These are phyloP conservation scores for Aechmea fasciata DNA, from an alignment of 176 grass and related monocot genomes.

Conservation along the genomic window DNA sequence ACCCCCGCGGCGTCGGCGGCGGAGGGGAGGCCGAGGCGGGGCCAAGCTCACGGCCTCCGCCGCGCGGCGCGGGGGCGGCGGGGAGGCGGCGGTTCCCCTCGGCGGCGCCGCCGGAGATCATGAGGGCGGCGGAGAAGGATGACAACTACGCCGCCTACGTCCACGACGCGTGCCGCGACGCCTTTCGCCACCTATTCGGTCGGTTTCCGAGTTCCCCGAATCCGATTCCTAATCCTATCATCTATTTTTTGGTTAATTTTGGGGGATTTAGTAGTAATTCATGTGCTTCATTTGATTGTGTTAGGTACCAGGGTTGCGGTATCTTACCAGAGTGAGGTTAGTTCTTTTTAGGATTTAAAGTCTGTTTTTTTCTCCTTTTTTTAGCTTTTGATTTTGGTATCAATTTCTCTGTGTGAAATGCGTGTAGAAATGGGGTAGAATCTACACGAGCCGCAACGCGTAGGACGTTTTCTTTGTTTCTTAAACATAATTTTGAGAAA, in stretches of 20 bases:
- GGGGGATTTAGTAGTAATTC: not conserved
- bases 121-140: slow-evolving; percentile 96
- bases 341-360: not conserved
- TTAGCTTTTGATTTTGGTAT: not conserved
- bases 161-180: slow-evolving; percentile 93
- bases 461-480: too few relatives aligned
- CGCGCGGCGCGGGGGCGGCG: not conserved
- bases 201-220: not conserved
- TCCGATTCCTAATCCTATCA: not conserved
- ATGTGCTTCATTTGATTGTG: slow-evolving; percentile 20
- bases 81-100: slow-evolving; percentile 35
- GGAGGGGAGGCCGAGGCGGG: slow-evolving; percentile 36
- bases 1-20: slow-evolving; percentile 21
- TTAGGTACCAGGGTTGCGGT: slow-evolving; percentile 73
- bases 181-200: slow-evolving; percentile 88
- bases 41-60: slow-evolving; percentile 26
- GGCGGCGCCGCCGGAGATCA: slow-evolving; percentile 94
- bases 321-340: slow-evolving; percentile 88
- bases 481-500: too few relatives aligned
- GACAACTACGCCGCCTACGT: slow-evolving; percentile 82
- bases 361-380: not conserved
- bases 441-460: too few relatives aligned
- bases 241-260: not conserved
- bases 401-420: too few relatives aligned
- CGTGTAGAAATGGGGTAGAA: too few relatives aligned